Base-by-base conservation (phyloP, 2,329 filamentous ascomycete species). In the Fusarium succisae region DNA sequence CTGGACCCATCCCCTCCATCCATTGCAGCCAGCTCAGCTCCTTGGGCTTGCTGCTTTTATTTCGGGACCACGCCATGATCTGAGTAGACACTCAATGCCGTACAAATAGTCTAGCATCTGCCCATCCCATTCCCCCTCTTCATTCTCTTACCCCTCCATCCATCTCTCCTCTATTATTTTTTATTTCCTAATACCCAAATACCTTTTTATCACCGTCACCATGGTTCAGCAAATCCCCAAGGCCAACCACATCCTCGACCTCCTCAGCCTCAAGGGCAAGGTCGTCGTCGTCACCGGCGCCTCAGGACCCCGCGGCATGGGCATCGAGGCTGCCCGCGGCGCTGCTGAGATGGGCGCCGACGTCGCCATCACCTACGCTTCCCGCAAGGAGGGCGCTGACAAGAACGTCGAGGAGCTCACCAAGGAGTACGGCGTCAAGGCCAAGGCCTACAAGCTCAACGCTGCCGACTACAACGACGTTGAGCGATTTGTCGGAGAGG, bases 231-330 rank as follows among this genome's bases (percentile, higher is more conserved):
- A 83, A 79, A 83, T 91, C 70, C 90, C 91, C 78, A 82, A 89
- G 79, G 84, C 89, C 72, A 84, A 85, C 73, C 85, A 84, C 77
- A 87, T 94, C 77, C 81, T 86, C 73, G 92, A 91, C 79, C 89
- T 94, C 76, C 91, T 94, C 83, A 92, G 90, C 77, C 86, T 94
- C 70, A 92, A 92, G 83, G 91, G 91, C 77, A 92, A 92, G 83
- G 92, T 92, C 57, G 89, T 92, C 74, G 89, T 94, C 76, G 85
- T 94, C 70, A 91, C 91, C 9, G 92, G 92, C 66, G 91, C 91
- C 18, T 92, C 90, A 39, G 91, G 91, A 15, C 88, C 93, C 63
- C 90, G 89, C 41, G 92, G 92, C 70, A 93, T 94, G 82, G 92
- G 92, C 69, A 88, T 93, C 35, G 88, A 91, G 69, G 90, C 93